phyloP scores from a whole-genome alignment of 768 basidiomycete genomes.

The Cystofilobasidium ferigula region DNA sequence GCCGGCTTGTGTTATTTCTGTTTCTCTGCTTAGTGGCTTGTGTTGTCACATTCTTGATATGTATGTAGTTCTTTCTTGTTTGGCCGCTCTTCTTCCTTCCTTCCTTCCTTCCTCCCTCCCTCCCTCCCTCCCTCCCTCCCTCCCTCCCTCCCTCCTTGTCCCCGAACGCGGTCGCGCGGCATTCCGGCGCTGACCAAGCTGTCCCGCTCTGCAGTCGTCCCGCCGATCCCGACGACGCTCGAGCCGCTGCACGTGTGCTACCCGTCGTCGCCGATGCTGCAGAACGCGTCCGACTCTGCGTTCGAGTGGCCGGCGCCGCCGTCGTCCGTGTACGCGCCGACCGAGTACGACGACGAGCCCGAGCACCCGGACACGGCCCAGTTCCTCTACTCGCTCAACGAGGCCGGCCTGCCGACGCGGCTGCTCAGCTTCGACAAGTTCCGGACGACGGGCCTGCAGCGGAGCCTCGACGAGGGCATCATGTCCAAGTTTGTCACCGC shows the following conservation, averaged over 20 bases:
- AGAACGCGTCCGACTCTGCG: constrained; percentile 8
- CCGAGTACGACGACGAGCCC: constrained; percentile 7
- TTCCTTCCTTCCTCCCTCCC: too few species aligned
- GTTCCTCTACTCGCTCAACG: constrained; percentile 56
- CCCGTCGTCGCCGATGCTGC: constrained; percentile 11
- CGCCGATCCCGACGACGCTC: constrained; percentile 8
- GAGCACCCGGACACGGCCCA: constrained; percentile 20
- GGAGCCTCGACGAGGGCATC: constrained; percentile 79
- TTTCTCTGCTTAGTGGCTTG: too few species aligned
- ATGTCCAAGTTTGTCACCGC: constrained; percentile 87
- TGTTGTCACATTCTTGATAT: too few species aligned
- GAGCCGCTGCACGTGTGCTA: constrained; percentile 2
- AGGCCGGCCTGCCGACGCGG: constrained; percentile 59
- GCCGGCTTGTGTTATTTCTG: too few species aligned
- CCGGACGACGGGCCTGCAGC: constrained; percentile 85
- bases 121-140: too few species aligned
- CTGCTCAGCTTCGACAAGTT: constrained; percentile 94
- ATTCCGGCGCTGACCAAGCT: too few species aligned
- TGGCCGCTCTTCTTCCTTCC: too few species aligned
- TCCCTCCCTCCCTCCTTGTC: too few species aligned
- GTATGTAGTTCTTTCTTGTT: too few species aligned
- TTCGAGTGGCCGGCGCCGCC: neutral
- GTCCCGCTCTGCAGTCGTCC: neutral
- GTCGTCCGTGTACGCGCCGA: constrained; percentile 10
- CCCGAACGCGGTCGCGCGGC: too few species aligned